phyloP scores from a whole-genome alignment of 306 rosid genomes.

The Malus asiatica region DNA sequence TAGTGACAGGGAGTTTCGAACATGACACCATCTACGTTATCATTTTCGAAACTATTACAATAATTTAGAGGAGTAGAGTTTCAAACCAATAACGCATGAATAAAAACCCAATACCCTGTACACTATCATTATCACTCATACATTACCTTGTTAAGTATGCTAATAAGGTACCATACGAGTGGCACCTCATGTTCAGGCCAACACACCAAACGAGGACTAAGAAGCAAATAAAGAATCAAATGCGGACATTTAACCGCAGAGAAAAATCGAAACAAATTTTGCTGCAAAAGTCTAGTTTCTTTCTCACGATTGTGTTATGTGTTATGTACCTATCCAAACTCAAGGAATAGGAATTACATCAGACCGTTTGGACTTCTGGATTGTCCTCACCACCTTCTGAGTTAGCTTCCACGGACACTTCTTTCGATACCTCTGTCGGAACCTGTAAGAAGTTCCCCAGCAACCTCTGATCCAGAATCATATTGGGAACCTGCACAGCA shows the following conservation, averaged over 20 bases:
- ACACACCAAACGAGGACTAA: background rate
- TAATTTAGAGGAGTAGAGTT: no score
- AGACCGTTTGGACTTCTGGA: background rate
- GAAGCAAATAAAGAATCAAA: background rate
- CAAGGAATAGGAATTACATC: background rate
- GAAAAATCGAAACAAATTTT: background rate
- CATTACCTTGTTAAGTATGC: no score
- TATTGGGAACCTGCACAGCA: slow-evolving; percentile 64
- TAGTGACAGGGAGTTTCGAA: no score
- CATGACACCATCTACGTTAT: no score
- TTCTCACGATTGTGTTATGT: background rate
- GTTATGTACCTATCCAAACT: background rate
- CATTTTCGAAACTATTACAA: no score
- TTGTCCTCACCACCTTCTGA: slow-evolving; percentile 6
- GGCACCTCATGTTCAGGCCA: no score
- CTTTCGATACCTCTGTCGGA: slow-evolving; percentile 22
- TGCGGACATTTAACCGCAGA: background rate
- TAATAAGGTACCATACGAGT: no score
- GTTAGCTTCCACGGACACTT: background rate
- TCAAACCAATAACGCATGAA: no score
- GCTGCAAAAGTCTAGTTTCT: background rate
- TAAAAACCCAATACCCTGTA: no score
- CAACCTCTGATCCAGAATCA: slow-evolving; percentile 78
- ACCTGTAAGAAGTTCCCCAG: slow-evolving; percentile 66
- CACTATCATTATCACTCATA: no score